Percentiles rank a stretch among this genome's conserved stretches.
These are phyloP conservation scores for Cryptococcus sp. DNA, from an alignment of 1,284 basidiomycete genomes.

Conservation along the genomic window DNA sequence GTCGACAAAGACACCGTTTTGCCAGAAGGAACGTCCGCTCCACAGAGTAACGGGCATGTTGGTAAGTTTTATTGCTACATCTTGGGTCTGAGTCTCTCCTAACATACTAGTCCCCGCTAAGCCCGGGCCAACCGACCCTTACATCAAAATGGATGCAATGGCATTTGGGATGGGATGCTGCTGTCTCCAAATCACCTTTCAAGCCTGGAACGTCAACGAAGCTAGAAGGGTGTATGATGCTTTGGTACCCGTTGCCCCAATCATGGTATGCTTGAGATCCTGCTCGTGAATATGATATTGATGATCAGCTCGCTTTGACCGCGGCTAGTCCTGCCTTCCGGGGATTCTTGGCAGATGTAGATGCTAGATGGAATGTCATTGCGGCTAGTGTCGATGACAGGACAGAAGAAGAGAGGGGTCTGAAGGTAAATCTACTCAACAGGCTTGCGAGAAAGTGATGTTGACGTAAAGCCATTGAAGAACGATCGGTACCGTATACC, in stretches of 20 bases:
- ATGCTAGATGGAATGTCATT: conserved; percentile 98
- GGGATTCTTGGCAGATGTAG: conserved; percentile 91
- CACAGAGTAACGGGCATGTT: conserved; percentile 22
- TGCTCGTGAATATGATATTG: neutral
- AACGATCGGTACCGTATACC: conserved; percentile 73
- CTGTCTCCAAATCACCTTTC: conserved; percentile 96
- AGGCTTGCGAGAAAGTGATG: neutral
- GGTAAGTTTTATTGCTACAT: conserved; percentile 13
- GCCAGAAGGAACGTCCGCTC: conserved; percentile 21
- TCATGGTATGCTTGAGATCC: conserved; percentile 62
- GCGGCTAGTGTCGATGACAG: conserved; percentile 95
- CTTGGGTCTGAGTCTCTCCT: too few relatives aligned
- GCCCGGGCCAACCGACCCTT: conserved; percentile 51
- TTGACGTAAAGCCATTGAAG: conserved; percentile 63
- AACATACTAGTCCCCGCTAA: conserved; percentile 37
- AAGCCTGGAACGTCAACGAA: conserved; percentile 88
- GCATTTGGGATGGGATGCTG: conserved; percentile 99
- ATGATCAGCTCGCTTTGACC: conserved; percentile 74
- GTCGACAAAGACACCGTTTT: conserved; percentile 70
- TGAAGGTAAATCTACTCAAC: conserved; percentile 57
- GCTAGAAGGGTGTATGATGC: conserved; percentile 92
- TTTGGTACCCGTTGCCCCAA: conserved; percentile 86
- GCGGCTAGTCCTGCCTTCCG: conserved; percentile 93
- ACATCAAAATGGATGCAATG: conserved; percentile 99
- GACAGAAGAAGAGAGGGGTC: conserved; percentile 86